Evolutionary conservation across 345 rosid genomes (phyloP).

Genomic region (Raphanus raphanistrum): DNA sequence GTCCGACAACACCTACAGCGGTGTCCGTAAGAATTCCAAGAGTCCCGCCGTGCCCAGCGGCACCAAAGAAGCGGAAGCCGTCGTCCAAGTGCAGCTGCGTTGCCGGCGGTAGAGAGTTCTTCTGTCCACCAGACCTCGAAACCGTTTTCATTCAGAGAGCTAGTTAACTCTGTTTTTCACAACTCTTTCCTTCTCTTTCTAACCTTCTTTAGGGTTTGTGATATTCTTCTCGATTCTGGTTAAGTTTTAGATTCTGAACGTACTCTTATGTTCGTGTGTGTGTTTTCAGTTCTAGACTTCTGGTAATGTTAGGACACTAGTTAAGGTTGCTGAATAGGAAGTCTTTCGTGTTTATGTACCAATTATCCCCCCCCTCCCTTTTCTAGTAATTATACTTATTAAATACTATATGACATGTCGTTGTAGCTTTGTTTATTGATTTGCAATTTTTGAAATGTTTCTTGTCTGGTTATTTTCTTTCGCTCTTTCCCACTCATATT

Average conservation of each 20-base stretch:
- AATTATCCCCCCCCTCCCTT: not conserved
- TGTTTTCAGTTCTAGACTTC: not conserved
- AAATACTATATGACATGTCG: not conserved
- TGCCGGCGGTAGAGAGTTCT: conserved; percentile 44
- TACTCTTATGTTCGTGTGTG: not conserved
- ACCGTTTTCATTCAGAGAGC: conserved; percentile 49
- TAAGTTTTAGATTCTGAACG: not conserved
- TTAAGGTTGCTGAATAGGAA: conserved; percentile 21
- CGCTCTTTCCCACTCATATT: not conserved
- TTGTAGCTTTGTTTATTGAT: not conserved
- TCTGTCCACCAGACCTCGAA: conserved; percentile 63
- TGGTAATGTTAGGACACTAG: not conserved
- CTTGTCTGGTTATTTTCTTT: not conserved
- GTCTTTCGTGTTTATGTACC: conserved; percentile 22
- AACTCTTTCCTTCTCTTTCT: not conserved
- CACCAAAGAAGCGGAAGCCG: conserved; percentile 66
- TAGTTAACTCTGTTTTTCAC: conserved; percentile 19
- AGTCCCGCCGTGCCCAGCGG: conserved; percentile 58
- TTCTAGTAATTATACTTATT: not conserved
- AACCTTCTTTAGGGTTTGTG: conserved; percentile 1
- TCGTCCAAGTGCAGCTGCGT: conserved; percentile 44
- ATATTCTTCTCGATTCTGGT: conserved; percentile 2
- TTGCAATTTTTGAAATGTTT: not conserved
- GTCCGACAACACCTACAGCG: conserved; percentile 60
- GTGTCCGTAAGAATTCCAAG: conserved; percentile 55